Conservation (phyloP, 1,139 yeast genomes). For the Pichia sp. region DNA sequence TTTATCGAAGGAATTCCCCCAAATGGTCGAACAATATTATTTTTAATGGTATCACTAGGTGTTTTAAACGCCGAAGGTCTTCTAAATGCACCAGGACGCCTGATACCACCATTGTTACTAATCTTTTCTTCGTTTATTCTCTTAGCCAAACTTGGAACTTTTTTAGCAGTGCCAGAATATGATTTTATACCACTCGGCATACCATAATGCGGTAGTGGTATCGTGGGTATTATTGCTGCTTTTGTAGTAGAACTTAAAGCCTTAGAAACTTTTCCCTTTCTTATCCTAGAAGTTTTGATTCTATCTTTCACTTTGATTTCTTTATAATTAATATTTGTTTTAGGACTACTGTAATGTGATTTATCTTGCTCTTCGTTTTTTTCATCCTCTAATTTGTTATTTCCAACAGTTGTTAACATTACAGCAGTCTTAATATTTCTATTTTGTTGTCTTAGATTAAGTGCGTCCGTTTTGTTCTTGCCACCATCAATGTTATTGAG, state of each 20-base stretch:
- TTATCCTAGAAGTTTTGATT: not conserved
- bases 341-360: no score
- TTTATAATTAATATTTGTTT: no score
- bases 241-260: not conserved
- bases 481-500: no score
- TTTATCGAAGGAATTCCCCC: constrained; percentile 21
- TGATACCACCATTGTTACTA: not conserved
- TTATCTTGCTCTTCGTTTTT: no score
- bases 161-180: not conserved
- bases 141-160: constrained; percentile 4
- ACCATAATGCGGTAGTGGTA: constrained; percentile 17
- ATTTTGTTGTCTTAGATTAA: no score
- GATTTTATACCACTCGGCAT: constrained; percentile 5
- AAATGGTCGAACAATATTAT: constrained; percentile 17
- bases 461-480: no score
- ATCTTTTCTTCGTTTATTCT: constrained; percentile 10
- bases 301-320: not conserved
- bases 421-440: no score
- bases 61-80: constrained; percentile 50
- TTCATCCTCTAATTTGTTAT: no score
- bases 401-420: no score
- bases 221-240: constrained; percentile 1
- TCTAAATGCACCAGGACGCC: constrained; percentile 29
- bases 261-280: not conserved
- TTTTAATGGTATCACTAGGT: constrained; percentile 20